A percentile compares a stretch with the other conserved stretches of the same genome.
Conservation (phyloP, 139 green algal species). For the Tetraselmis striata region DNA sequence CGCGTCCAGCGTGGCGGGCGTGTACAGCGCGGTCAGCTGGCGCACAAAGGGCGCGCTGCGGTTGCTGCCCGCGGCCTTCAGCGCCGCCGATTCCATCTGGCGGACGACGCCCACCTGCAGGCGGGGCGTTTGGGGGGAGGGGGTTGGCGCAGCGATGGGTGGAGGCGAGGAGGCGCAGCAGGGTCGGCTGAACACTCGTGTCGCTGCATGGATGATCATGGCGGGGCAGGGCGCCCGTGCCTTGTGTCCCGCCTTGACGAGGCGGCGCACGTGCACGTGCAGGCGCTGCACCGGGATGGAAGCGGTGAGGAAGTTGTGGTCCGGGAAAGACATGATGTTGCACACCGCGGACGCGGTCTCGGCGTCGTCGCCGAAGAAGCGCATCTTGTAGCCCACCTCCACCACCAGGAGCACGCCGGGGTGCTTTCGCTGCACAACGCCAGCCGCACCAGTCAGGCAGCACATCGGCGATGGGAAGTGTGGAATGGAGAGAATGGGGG, state of each 20-base stretch:
- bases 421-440: slow-evolving; percentile 44
- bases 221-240: slow-evolving; percentile 18
- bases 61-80: slow-evolving; percentile 69
- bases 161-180: too few species aligned
- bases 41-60: slow-evolving; percentile 61
- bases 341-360: slow-evolving; percentile 47
- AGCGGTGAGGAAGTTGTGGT: slow-evolving; percentile 76
- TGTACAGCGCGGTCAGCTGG: slow-evolving; percentile 76
- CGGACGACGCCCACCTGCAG: slow-evolving; percentile 65
- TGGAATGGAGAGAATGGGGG: too few species aligned
- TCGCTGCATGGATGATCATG: background rate
- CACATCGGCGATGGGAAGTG: too few species aligned
- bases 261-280: slow-evolving; percentile 69
- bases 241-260: slow-evolving; percentile 74
- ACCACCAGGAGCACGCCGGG: slow-evolving; percentile 63
- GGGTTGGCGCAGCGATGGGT: too few species aligned
- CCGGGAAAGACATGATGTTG: slow-evolving; percentile 55
- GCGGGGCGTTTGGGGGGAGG: too few species aligned
- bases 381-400: slow-evolving; percentile 70
- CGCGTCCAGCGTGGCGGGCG: slow-evolving; percentile 77
- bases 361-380: slow-evolving; percentile 86
- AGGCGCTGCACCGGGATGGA: slow-evolving; percentile 73
- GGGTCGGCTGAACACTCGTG: too few species aligned
- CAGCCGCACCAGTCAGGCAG: slow-evolving; percentile 13
- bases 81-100: slow-evolving; percentile 73